phyloP scores from a whole-genome alignment of 371 early-diverging fungal species.

The Mucor plumbeus region DNA sequence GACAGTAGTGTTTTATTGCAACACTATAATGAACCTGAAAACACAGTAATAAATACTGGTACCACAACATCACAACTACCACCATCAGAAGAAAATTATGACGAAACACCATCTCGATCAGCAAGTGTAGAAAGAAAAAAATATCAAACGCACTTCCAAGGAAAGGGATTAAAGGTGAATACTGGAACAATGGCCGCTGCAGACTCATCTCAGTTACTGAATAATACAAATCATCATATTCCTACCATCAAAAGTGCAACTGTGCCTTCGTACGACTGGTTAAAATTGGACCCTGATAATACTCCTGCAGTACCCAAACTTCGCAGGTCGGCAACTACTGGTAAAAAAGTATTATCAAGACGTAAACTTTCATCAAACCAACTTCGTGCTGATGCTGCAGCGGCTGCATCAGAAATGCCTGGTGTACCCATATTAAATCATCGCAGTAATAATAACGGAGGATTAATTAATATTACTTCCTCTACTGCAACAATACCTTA shows the following conservation, averaged over 20 bases:
- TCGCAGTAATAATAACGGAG: neutral
- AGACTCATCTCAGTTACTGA: neutral
- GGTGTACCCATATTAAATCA: neutral
- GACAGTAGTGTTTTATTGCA: neutral
- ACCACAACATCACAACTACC: conserved; percentile 1
- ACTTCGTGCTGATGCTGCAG: conserved; percentile 9
- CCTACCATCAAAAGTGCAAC: conserved; percentile 40
- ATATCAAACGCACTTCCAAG: conserved; percentile 41
- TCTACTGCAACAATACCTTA: conserved; percentile 7
- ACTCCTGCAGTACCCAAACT: conserved; percentile 18
- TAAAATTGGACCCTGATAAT: conserved; percentile 33
- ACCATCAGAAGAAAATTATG: neutral
- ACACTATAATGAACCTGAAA: neutral
- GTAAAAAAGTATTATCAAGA: conserved; percentile 21
- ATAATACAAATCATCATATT: conserved; percentile 11
- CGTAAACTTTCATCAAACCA: conserved; percentile 16
- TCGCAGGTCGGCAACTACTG: conserved; percentile 36
- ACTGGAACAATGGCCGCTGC: conserved; percentile 18
- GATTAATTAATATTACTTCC: neutral
- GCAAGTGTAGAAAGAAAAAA: conserved; percentile 22
- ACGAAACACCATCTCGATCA: conserved; percentile 14
- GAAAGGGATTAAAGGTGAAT: conserved; percentile 43
- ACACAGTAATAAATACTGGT: no score
- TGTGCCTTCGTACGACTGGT: conserved; percentile 37
- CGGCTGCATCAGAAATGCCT: neutral